Base-by-base conservation (phyloP, 495 filamentous ascomycete genomes). In the Hypoxylon trugodes region DNA sequence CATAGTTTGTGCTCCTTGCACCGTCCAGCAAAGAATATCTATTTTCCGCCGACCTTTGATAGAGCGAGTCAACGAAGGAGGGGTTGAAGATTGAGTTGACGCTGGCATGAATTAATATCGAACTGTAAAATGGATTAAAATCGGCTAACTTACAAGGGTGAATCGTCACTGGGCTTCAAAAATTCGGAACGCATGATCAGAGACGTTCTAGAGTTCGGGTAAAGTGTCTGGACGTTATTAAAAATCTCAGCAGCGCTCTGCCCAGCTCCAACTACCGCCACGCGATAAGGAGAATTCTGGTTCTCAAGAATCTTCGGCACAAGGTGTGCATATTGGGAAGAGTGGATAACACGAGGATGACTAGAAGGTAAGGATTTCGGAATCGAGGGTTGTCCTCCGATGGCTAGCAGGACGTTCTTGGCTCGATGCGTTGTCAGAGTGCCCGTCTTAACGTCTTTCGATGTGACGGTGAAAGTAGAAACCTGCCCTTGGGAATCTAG, bases 11-110 rank as follows among this genome's bases (percentile, higher is more conserved):
- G 24, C 82, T 84, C 38, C 86, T 84, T 62, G 93, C 88, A 16
- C 83, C 82, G 3, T 76, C 71, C 38, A 96, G 82, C 38, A 87
- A 80, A 32, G 81, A 77, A 38, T 79, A 74, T 41, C 93, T 89
- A 56, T 87, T 81, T 18, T 84, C 78, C 0, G 84, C 69, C 2
- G 86, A 73, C 36, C 87, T 86, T 45, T 81, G 74, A 76, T 86
- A 97, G 65, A 96, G 82, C 24, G 74, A 77, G 63, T 96, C 89
- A 5, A 96, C 87, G 21, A 86, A 87, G 35, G 87, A 84, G 2
- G 94, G 93, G 73, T 97, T 90, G 81, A 98, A 98, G 64, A 97
- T 89, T 65, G 94, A 93, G 74, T 98, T 98, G 52, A 98, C 92
- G 66, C 93, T 96, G 65, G 8, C 1, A 26, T 2, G 5, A 0